These are phyloP conservation scores for Podaxis carcinomalis DNA, from an alignment of 768 basidiomycete genomes.

Conservation along the genomic window DNA sequence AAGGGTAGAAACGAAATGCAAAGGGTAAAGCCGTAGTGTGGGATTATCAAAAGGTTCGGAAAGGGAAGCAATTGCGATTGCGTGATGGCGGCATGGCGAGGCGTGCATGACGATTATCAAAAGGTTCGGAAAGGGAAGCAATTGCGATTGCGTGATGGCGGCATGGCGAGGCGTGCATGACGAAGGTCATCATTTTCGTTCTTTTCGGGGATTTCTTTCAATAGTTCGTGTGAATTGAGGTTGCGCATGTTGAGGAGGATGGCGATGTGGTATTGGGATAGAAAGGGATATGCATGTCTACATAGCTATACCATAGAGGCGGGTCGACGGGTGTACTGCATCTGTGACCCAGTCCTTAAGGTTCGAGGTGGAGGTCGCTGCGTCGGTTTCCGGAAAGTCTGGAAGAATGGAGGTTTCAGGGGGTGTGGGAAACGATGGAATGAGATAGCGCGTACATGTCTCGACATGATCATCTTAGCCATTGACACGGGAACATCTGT, in stretches of 20 bases:
- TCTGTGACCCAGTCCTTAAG: conserved; percentile 4
- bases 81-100: conserved; percentile 9
- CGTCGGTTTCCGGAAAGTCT: conserved; percentile 10
- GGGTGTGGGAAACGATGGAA: background rate
- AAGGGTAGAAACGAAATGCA: background rate
- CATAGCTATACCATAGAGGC: conserved; percentile 8
- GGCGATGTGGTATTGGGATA: background rate
- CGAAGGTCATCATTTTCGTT: conserved; percentile 9
- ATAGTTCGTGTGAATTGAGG: conserved; percentile 4
- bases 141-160: conserved; percentile 9
- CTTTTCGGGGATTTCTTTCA: conserved; percentile 2
- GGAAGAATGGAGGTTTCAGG: background rate
- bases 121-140: background rate
- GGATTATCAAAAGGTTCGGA: background rate
- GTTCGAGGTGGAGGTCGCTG: conserved; percentile 6
- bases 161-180: conserved; percentile 1
- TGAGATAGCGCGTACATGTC: conserved; percentile 23
- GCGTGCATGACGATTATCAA: background rate
- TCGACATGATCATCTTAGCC: conserved; percentile 37
- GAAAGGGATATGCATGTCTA: conserved; percentile 2
- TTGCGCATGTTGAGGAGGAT: background rate
- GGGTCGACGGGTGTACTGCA: conserved; percentile 8
- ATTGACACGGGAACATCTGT: conserved; percentile 29
- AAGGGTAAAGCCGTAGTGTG: conserved; percentile 3
- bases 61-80: background rate